Conservation (phyloP, 768 basidiomycete genomes). For the Russula vinacea region DNA sequence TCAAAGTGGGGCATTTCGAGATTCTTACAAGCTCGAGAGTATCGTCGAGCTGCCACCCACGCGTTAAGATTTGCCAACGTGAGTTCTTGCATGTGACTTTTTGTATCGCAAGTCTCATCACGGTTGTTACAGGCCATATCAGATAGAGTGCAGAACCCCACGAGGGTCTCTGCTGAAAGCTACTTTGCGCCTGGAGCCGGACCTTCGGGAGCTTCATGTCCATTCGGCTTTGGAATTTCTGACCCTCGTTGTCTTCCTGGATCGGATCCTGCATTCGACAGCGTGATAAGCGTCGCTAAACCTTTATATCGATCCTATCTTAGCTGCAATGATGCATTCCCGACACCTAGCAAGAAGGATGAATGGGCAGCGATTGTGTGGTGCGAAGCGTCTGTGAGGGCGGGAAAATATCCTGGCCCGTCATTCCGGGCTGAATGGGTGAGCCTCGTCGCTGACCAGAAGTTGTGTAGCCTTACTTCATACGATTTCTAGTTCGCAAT, state of each 20-base stretch:
- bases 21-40: slow-evolving; percentile 11
- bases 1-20: not conserved
- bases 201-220: not conserved
- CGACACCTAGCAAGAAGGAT: not conserved
- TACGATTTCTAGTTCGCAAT: no score
- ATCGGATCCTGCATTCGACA: not conserved
- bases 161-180: not conserved
- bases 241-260: not conserved
- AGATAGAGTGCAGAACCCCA: not conserved
- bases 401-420: not conserved
- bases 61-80: not conserved
- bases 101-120: not conserved
- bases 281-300: not conserved
- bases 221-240: not conserved
- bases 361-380: not conserved
- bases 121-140: not conserved
- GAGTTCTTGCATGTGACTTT: not conserved
- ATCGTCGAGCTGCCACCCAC: slow-evolving; percentile 6
- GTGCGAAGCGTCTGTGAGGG: slow-evolving; percentile 4
- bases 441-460: not conserved
- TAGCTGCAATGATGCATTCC: not conserved
- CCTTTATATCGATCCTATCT: not conserved
- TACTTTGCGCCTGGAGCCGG: not conserved
- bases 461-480: not conserved
- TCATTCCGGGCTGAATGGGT: not conserved